Conservation (phyloP, 768 basidiomycete genomes). For the Cystofilobasidium ferigula region DNA sequence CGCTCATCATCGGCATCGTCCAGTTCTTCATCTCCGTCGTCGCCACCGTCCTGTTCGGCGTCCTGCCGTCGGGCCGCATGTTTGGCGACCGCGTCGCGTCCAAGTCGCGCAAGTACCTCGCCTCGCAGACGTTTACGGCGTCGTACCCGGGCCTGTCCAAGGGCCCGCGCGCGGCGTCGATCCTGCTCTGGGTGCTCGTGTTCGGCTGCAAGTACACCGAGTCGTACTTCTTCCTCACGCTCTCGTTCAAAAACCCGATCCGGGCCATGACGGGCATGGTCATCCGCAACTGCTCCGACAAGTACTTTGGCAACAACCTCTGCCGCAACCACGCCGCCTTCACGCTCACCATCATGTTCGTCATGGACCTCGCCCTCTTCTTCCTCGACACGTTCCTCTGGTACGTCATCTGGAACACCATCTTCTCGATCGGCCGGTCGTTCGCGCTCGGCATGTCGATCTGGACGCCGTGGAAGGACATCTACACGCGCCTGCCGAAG, state of each 20-base stretch:
- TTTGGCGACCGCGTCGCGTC: slow-evolving; percentile 96
- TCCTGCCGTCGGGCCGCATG: slow-evolving; percentile 94
- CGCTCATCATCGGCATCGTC: slow-evolving; percentile 87
- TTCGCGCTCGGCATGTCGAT: slow-evolving; percentile 88
- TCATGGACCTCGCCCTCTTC: slow-evolving; percentile 94
- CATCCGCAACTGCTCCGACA: slow-evolving; percentile 79
- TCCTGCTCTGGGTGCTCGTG: slow-evolving; percentile 76
- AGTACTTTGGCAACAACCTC: slow-evolving; percentile 67
- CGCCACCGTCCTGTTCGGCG: slow-evolving; percentile 73
- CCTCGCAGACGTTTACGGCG: slow-evolving; percentile 95
- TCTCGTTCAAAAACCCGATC: slow-evolving; percentile 88
- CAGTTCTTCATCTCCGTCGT: slow-evolving; percentile 89
- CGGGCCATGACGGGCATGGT: slow-evolving; percentile 94
- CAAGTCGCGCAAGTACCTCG: slow-evolving; percentile 91
- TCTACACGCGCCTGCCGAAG: slow-evolving; percentile 90
- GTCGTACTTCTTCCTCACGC: slow-evolving; percentile 94
- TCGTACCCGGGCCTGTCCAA: slow-evolving; percentile 65
- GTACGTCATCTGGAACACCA: slow-evolving; percentile 46
- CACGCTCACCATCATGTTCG: slow-evolving; percentile 91
- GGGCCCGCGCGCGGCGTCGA: slow-evolving; percentile 61
- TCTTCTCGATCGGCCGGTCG: slow-evolving; percentile 60
- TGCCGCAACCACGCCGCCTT: slow-evolving; percentile 92
- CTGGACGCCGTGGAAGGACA: slow-evolving; percentile 99
- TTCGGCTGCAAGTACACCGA: slow-evolving; percentile 95
- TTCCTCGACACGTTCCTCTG: slow-evolving; percentile 99